phyloP scores from a whole-genome alignment of 805 yeast species.

The Saccharomycopsis amapae region DNA sequence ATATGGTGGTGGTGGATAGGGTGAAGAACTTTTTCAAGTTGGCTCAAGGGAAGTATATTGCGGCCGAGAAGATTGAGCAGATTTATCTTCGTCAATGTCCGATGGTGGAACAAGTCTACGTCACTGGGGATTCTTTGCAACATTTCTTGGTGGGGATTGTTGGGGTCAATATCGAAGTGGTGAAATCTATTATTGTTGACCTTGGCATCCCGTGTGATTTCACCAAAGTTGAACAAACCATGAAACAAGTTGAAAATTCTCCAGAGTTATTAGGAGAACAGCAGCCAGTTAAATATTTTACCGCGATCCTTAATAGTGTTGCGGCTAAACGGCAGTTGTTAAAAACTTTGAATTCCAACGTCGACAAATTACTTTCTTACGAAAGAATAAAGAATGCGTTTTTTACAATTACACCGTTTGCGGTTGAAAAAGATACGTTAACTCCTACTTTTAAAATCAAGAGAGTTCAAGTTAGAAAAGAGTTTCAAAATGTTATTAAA shows the following conservation, averaged over 20 bases:
- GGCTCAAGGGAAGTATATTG: constrained; percentile 31
- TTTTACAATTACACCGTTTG: constrained; percentile 45
- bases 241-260: too few species aligned
- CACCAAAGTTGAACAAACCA: too few species aligned
- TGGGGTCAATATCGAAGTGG: constrained; percentile 24
- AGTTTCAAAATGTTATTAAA: constrained; percentile 34
- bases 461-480: constrained; percentile 46
- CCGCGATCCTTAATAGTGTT: not conserved
- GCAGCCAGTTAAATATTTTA: not conserved
- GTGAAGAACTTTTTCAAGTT: constrained; percentile 43
- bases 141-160: constrained; percentile 9
- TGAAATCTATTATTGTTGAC: not conserved
- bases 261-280: not conserved
- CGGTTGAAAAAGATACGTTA: constrained; percentile 42
- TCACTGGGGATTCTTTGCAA: not conserved
- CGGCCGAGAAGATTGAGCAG: constrained; percentile 41
- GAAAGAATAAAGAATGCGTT: constrained; percentile 44
- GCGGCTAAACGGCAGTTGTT: not conserved
- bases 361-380: constrained; percentile 34
- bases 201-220: too few species aligned
- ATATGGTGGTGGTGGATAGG: constrained; percentile 44
- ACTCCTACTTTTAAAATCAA: constrained; percentile 54
- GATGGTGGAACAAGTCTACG: constrained; percentile 4
- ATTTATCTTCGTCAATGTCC: constrained; percentile 32
- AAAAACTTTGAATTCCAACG: not conserved